Base-by-base conservation (phyloP, 305 asterid genomes). In the Nicotiana rustica region DNA sequence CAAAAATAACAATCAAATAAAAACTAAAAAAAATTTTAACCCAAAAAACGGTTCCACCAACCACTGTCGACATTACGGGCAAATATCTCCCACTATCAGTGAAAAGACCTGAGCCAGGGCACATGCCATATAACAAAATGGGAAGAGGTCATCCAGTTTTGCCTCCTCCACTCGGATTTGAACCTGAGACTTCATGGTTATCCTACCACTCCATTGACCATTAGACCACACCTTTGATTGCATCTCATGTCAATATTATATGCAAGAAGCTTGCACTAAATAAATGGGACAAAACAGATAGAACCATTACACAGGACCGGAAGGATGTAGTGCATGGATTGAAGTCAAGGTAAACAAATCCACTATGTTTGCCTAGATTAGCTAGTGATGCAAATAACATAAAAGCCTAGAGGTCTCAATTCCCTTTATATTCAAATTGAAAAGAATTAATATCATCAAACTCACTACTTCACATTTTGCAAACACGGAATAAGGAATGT, bases 311-410 rank as follows among this genome's bases (percentile, higher is more conserved):
- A 2, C 21, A 47, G 78, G 78, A 44, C 36, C 49, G 59, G 18
- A 71, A 71, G 61, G 14, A 13, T 73, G 41, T 7, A 13, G 64
- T 49, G 25, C 41, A 73, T 47, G 79, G 41, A 73, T 73, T 73
- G 79, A 49, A 73, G 62, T 49, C 2, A 7, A 73, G 64, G 79
- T 49, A 49, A 49, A 49, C 64, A 73, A 47, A 14, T 73, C 41
- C 64, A 47, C 41, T 73, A 73, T 21, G 62, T 73, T 73, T 52
- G 21, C 62, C 79, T 47, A 73, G 18, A 73, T 49, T 73, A 73
- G 79, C 41, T 73, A 14, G 41, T 47, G 41, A 73, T 73, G 79
- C 79, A 73, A 49, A 73, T 49, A 73, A 25, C 41, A 73, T 73
- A 73, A 25, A 49, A 49, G 62, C 1, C 38, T 0, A 73, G 29